These are phyloP conservation scores for Salinomyces thailandicus DNA, from an alignment of 2,329 filamentous ascomycete genomes.

Conservation along the genomic window DNA sequence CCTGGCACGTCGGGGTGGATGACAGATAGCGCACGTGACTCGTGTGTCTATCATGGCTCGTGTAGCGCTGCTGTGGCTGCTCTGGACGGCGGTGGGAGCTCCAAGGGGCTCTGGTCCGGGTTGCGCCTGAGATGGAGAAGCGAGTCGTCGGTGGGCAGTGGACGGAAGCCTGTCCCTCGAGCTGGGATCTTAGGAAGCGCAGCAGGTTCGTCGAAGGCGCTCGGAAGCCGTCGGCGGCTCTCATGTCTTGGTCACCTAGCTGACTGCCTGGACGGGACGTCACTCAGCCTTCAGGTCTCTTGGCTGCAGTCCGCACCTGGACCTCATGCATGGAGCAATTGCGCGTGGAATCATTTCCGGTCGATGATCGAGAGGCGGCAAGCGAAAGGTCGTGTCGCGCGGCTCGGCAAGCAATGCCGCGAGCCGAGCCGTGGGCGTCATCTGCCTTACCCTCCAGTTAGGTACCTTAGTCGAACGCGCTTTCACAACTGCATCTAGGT, in stretches of 20 bases:
- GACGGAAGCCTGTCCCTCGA: slow-evolving; percentile 36
- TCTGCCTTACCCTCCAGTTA: too few relatives aligned
- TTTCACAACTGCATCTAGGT: too few relatives aligned
- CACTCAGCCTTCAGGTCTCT: too few relatives aligned
- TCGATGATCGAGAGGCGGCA: too few relatives aligned
- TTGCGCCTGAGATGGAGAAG: background rate
- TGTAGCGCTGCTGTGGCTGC: slow-evolving; percentile 5
- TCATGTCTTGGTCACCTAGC: slow-evolving; percentile 18
- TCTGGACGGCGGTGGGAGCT: slow-evolving; percentile 3
- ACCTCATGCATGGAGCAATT: too few relatives aligned
- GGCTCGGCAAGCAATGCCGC: too few relatives aligned
- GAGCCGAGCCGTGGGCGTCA: too few relatives aligned
- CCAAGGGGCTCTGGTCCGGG: background rate
- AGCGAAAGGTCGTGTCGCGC: too few relatives aligned
- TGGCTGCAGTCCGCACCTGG: too few relatives aligned
- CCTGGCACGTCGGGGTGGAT: slow-evolving; percentile 9
- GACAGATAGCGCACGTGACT: slow-evolving; percentile 11
- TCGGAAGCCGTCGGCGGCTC: slow-evolving; percentile 15
- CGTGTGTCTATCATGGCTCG: slow-evolving; percentile 14
- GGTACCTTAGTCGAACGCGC: too few relatives aligned
- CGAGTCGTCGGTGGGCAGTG: background rate
- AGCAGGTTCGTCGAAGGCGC: slow-evolving; percentile 50
- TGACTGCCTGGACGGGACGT: too few relatives aligned
- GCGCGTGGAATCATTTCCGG: too few relatives aligned
- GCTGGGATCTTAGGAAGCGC: slow-evolving; percentile 62